Evolutionary conservation across 129 eudicot species (phyloP), one percentile per base, ranked within the genome.

Genomic region (Ambrosia trifida): DNA sequence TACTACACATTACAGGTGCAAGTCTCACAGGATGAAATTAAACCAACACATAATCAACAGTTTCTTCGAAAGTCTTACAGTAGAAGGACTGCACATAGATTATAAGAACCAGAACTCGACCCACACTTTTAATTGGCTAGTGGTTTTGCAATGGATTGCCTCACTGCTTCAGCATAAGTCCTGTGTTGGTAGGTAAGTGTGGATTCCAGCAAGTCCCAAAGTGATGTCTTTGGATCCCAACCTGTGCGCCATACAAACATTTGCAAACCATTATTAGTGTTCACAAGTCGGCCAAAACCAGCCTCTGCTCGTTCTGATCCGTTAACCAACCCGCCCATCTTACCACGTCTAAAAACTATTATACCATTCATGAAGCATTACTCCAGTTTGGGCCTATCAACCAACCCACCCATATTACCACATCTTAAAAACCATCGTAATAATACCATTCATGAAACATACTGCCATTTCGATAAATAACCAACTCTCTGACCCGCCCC

Each of bases 151-250:
- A 79, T 81, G 13, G 96, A 81, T 80, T 92, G 91, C 87, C 76
- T 92, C 49, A 92, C 66, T 66, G 98, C 98, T 80, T 81, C 83
- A 0, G 98, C 98, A 17, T 92, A 92, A 36, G 96, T 92, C 89
- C 89, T 86, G 89, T 92, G 98, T 72, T 92, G 98, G 76, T 92
- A 92, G n/a, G 98, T 92, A 52, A 92, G 95, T 53, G 96, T 92
- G 9, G 98, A 92, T 52, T 92, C 98, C 14, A 92, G 91, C 95
- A 92, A 87, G 70, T 92, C 98, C 95, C 95, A 92, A 3, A 92
- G 89, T 24, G 98, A 92, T 54, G 98, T 92, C 81, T 92, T 87
- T 10, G 98, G 98, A 47, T 89, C 84, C 98, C 98, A 92, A 46
- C 91, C 98, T 92, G 83, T 86, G 79, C 52, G 79, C 52, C 74